Percentiles rank a stretch among this genome's conserved stretches.
Conservation (phyloP, 768 basidiomycete genomes). For the Tulasnella sp. region DNA sequence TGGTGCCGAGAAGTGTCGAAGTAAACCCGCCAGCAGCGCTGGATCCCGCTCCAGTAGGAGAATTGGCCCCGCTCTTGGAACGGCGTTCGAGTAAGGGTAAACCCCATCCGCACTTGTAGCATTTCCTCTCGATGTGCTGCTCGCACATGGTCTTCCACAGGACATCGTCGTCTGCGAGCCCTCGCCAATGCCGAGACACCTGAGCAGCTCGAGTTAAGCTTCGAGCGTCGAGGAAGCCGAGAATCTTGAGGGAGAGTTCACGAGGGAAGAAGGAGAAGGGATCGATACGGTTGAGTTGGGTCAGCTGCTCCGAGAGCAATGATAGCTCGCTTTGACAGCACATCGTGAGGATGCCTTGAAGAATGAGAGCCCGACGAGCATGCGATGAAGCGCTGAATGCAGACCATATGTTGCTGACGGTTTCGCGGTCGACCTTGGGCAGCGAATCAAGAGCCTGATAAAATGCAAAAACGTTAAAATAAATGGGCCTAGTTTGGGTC, state of each 20-base stretch:
- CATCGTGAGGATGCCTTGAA: conserved; percentile 96
- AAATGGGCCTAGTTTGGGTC: not conserved
- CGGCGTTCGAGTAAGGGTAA: conserved; percentile 83
- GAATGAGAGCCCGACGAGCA: conserved; percentile 84
- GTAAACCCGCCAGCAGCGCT: not conserved
- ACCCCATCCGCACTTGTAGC: conserved; percentile 96
- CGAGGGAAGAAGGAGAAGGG: conserved; percentile 87
- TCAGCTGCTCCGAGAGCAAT: conserved; percentile 86
- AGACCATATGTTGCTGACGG: conserved; percentile 91
- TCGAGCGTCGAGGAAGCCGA: conserved; percentile 84
- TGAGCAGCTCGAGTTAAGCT: conserved; percentile 93
- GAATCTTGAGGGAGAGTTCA: conserved; percentile 81
- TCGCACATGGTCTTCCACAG: conserved; percentile 96
- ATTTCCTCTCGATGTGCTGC: conserved; percentile 97
- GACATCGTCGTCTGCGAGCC: conserved; percentile 88
- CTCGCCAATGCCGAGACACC: conserved; percentile 78
- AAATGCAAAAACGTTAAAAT: not conserved
- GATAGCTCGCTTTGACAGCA: conserved; percentile 99
- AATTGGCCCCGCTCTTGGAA: conserved; percentile 37
- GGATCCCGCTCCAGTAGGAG: conserved; percentile 12
- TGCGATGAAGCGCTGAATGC: conserved; percentile 94
- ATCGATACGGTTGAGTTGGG: conserved; percentile 91
- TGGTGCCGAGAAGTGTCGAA: not conserved
- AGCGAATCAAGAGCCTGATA: not conserved
- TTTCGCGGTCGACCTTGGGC: conserved; percentile 68